Percentiles rank a stretch among this genome's conserved stretches.
Evolutionary conservation across 805 yeast species (phyloP).

Genomic region (Ogataea haglerorum): DNA sequence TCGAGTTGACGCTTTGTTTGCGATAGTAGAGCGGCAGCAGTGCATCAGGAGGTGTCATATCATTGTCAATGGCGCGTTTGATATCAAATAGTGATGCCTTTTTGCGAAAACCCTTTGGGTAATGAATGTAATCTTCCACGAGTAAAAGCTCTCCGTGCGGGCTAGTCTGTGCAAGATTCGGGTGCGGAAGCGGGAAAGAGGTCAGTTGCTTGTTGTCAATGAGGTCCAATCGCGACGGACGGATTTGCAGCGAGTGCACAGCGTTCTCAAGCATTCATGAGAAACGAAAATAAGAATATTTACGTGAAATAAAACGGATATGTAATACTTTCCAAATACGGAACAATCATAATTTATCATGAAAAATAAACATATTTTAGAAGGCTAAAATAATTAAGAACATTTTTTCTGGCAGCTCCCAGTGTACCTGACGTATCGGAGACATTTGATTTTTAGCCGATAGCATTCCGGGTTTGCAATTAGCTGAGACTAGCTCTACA

Average conservation of each 20-base stretch:
- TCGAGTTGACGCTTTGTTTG: constrained; percentile 15
- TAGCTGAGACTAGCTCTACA: too few relatives aligned
- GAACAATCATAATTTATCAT: neutral
- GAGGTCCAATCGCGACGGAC: constrained; percentile 41
- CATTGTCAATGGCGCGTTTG: constrained; percentile 27
- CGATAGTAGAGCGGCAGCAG: constrained; percentile 5
- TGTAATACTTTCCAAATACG: neutral
- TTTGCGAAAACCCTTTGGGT: constrained; percentile 20
- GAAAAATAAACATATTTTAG: neutral
- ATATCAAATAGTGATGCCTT: constrained; percentile 35
- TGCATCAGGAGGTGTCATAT: constrained; percentile 2
- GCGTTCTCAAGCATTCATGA: constrained; percentile 4
- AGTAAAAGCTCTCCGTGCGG: constrained; percentile 33
- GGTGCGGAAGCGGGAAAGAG: constrained; percentile 53
- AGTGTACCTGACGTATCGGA: too few relatives aligned
- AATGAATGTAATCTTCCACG: constrained; percentile 54
- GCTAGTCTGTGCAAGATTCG: constrained; percentile 19
- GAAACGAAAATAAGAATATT: neutral
- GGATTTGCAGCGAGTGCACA: constrained; percentile 1
- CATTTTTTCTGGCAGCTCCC: too few relatives aligned
- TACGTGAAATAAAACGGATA: neutral
- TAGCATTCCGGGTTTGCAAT: too few relatives aligned
- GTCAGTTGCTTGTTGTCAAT: constrained; percentile 47
- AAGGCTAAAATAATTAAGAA: too few relatives aligned
- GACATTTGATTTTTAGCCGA: too few relatives aligned